Evolutionary conservation across 371 early-diverging fungal species (phyloP).

Genomic region (Conidiobolus incongruus): DNA sequence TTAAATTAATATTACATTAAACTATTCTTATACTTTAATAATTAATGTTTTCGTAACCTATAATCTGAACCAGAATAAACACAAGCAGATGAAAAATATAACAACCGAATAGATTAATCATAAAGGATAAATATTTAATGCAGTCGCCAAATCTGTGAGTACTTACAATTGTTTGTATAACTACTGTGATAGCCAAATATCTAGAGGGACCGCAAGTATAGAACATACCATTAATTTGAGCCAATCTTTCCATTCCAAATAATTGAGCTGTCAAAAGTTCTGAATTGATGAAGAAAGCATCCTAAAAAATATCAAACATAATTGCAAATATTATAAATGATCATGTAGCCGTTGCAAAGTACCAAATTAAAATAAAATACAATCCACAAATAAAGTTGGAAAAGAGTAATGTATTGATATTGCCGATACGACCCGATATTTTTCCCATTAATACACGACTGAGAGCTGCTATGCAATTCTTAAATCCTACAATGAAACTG

Average conservation of each 20-base stretch:
- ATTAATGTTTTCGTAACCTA: too few species aligned
- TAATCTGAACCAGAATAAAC: too few species aligned
- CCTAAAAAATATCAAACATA: conserved; percentile 30
- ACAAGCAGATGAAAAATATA: too few species aligned
- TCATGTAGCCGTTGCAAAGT: conserved; percentile 18
- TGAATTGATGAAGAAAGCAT: conserved; percentile 20
- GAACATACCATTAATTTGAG: conserved; percentile 14
- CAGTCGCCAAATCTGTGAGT: too few species aligned
- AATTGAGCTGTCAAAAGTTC: conserved; percentile 18
- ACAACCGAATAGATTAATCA: too few species aligned
- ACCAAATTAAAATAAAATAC: conserved; percentile 30
- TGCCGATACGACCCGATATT: conserved; percentile 24
- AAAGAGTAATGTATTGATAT: conserved; percentile 20
- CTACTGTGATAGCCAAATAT: too few species aligned
- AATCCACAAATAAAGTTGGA: conserved; percentile 20
- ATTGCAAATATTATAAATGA: conserved; percentile 23
- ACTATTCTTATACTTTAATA: too few species aligned
- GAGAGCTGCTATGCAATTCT: conserved; percentile 24
- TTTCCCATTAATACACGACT: conserved; percentile 24
- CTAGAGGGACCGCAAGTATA: too few species aligned
- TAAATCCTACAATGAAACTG: conserved; percentile 20
- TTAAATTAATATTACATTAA: too few species aligned
- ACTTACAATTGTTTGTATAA: too few species aligned
- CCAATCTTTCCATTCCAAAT: conserved; percentile 20
- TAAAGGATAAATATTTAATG: too few species aligned